Percentiles rank a stretch among this genome's conserved stretches.
These are phyloP conservation scores for Castanopsis chinensis DNA, from an alignment of 306 rosid genomes.

Conservation along the genomic window DNA sequence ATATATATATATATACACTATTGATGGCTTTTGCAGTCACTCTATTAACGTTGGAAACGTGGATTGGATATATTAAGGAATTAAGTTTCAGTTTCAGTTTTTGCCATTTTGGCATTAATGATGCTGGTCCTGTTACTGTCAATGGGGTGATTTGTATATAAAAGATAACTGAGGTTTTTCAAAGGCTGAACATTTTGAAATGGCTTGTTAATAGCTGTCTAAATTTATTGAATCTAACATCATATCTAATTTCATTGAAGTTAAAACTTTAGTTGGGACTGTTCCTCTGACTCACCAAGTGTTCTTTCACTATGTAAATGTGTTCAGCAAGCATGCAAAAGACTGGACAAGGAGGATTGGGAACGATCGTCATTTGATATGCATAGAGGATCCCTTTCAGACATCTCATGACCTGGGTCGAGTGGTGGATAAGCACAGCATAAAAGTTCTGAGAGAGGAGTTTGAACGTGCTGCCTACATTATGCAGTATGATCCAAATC, in stretches of 20 bases:
- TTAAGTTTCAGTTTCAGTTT: background rate
- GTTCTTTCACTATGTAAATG: background rate
- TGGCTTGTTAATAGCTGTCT: background rate
- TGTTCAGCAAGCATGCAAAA: constrained; percentile 74
- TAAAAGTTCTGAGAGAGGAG: constrained; percentile 88
- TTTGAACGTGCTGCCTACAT: constrained; percentile 91
- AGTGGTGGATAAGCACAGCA: constrained; percentile 88
- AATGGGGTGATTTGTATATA: background rate
- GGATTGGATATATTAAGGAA: too few relatives aligned
- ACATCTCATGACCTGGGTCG: constrained; percentile 90
- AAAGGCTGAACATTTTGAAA: background rate
- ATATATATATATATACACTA: background rate
- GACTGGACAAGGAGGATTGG: constrained; percentile 98
- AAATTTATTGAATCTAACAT: background rate
- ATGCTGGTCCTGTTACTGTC: background rate
- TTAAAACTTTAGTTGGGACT: background rate
- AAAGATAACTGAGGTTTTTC: too few relatives aligned
- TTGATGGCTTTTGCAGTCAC: background rate
- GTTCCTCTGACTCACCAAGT: background rate
- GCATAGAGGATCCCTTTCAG: constrained; percentile 98
- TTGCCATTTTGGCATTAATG: background rate
- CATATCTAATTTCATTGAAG: background rate
- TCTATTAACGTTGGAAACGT: background rate
- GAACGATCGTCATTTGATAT: constrained; percentile 88
- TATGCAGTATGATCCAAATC: constrained; percentile 76